Evolutionary conservation across 2,329 filamentous ascomycete species (phyloP).

Genomic region (Talaromyces sp.): DNA sequence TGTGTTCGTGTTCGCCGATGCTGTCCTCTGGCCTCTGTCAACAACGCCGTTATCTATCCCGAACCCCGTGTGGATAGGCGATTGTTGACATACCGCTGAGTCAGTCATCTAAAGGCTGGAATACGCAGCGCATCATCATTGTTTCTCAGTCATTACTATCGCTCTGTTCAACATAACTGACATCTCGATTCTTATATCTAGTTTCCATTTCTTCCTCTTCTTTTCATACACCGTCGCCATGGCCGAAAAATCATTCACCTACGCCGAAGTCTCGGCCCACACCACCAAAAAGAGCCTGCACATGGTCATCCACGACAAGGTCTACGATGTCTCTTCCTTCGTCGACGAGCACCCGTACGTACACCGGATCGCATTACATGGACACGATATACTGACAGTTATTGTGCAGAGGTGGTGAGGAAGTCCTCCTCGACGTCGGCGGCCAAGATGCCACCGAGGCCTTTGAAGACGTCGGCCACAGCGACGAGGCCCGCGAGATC

Average conservation of each 20-base stretch:
- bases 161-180: not conserved
- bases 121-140: not conserved
- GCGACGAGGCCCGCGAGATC: constrained; percentile 95
- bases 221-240: constrained; percentile 39
- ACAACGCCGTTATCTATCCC: not conserved
- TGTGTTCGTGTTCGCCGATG: not conserved
- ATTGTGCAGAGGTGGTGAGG: constrained; percentile 82
- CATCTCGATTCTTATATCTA: not conserved
- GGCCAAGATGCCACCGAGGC: constrained; percentile 97
- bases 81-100: not conserved
- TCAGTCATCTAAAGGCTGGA: not conserved
- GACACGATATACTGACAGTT: not conserved
- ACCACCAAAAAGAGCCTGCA: constrained; percentile 90
- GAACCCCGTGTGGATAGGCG: not conserved
- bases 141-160: not conserved
- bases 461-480: constrained; percentile 99
- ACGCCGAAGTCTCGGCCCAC: constrained; percentile 78
- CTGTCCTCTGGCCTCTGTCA: not conserved
- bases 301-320: constrained; percentile 91
- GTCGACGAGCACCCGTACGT: constrained; percentile 93
- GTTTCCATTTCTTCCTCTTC: not conserved
- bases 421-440: constrained; percentile 92
- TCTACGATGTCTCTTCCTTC: constrained; percentile 88
- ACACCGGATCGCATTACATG: not conserved
- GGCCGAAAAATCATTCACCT: constrained; percentile 65